These are phyloP conservation scores for Agrocybe praecox DNA, from an alignment of 768 basidiomycete species.

Conservation along the genomic window DNA sequence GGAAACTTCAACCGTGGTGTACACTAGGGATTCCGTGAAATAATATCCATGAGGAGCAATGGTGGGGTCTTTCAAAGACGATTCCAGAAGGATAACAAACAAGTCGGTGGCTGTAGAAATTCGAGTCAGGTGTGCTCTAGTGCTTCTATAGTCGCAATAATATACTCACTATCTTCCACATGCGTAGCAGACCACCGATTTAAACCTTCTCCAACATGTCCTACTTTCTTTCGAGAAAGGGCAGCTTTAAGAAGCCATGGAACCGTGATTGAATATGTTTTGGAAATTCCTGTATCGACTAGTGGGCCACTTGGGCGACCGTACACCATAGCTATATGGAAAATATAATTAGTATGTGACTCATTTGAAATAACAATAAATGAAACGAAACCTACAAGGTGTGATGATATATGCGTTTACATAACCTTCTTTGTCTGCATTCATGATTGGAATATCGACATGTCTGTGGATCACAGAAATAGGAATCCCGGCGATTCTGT, in stretches of 20 bases:
- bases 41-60: conserved; percentile 20
- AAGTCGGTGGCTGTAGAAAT: conserved; percentile 18
- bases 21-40: conserved; percentile 22
- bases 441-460: conserved; percentile 46
- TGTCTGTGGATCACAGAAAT: conserved; percentile 42
- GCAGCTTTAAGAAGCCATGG: conserved; percentile 21
- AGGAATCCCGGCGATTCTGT: conserved; percentile 41
- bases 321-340: conserved; percentile 22
- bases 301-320: conserved; percentile 24
- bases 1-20: conserved; percentile 14
- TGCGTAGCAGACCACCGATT: conserved; percentile 20
- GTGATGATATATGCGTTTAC: conserved; percentile 46
- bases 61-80: conserved; percentile 10
- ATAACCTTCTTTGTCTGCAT: conserved; percentile 49
- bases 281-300: conserved; percentile 27
- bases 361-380: too few relatives aligned
- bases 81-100: conserved; percentile 19
- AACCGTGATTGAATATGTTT: conserved; percentile 26
- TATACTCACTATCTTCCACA: conserved; percentile 20
- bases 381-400: conserved; percentile 34
- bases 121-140: too few relatives aligned
- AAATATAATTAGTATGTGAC: neutral
- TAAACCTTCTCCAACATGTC: conserved; percentile 19
- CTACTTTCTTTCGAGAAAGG: conserved; percentile 19
- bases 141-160: too few relatives aligned